A percentile compares a stretch with the other conserved stretches of the same genome.
Evolutionary conservation across 345 rosid genomes (phyloP).

Genomic region (Ceriops zippeliana): DNA sequence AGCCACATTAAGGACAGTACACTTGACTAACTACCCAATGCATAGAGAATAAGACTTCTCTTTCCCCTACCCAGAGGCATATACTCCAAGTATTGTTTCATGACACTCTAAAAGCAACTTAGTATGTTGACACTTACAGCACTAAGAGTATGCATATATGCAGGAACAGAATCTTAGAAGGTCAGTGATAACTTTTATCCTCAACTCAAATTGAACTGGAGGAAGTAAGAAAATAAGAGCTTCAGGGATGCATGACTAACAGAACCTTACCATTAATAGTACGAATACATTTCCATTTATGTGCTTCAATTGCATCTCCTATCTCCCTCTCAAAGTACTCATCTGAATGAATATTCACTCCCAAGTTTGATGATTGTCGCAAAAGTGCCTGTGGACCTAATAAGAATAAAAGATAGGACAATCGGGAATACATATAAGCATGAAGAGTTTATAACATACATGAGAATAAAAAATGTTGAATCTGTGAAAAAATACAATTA

Average conservation of each 20-base stretch:
- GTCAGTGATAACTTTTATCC: too few species aligned
- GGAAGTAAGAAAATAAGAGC: conserved; percentile 1
- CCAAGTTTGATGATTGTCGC: conserved; percentile 63
- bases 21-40: neutral
- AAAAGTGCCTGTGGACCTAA: conserved; percentile 86
- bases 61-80: neutral
- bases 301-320: conserved; percentile 87
- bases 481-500: too few species aligned
- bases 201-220: neutral
- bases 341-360: conserved; percentile 31
- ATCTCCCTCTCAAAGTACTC: conserved; percentile 57
- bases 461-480: too few species aligned
- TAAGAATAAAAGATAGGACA: conserved; percentile 16
- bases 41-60: neutral
- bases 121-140: too few species aligned
- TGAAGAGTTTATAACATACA: neutral
- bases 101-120: too few species aligned
- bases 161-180: too few species aligned
- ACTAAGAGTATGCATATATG: too few species aligned
- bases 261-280: conserved; percentile 60
- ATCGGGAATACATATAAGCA: neutral
- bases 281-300: conserved; percentile 88
- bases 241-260: neutral
- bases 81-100: neutral
- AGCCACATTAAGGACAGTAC: neutral